A percentile compares a stretch with the other conserved stretches of the same genome.
Conservation (phyloP, 257 asterid species). For the Petunia axillaris region DNA sequence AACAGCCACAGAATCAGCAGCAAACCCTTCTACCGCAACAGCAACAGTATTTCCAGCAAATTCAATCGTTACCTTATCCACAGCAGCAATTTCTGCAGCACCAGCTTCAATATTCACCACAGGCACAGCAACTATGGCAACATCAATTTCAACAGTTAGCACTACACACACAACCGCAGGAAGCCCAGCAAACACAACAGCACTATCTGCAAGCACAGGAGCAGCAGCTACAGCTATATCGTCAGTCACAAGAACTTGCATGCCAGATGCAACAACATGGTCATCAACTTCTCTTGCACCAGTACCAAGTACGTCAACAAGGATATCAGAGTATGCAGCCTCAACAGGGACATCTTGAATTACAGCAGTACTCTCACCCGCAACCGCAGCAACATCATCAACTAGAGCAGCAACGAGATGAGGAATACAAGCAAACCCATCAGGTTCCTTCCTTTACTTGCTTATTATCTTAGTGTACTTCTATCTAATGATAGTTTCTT, state of each 20-base stretch:
- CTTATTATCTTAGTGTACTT: neutral
- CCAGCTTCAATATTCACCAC: constrained; percentile 36
- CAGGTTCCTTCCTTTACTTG: constrained; percentile 27
- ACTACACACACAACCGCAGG: constrained; percentile 44
- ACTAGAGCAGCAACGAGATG: constrained; percentile 40
- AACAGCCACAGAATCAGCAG: constrained; percentile 34
- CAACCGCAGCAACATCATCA: constrained; percentile 44
- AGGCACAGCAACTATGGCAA: constrained; percentile 42
- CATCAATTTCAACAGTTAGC: constrained; percentile 40
- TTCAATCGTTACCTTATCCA: constrained; percentile 33
- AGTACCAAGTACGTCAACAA: constrained; percentile 71
- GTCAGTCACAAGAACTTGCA: constrained; percentile 46
- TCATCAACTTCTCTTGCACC: constrained; percentile 67
- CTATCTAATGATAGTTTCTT: neutral
- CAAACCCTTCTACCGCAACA: constrained; percentile 33
- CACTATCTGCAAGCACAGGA: constrained; percentile 30
- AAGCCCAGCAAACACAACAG: constrained; percentile 39
- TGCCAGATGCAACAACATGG: constrained; percentile 59
- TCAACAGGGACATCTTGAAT: constrained; percentile 44
- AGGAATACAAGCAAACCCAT: constrained; percentile 39
- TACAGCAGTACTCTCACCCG: constrained; percentile 31
- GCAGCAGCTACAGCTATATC: constrained; percentile 33
- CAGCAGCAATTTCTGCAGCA: constrained; percentile 42
- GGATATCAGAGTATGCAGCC: constrained; percentile 43
- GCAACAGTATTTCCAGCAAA: constrained; percentile 36